Percentiles rank a stretch among this genome's conserved stretches.
These are phyloP conservation scores for Suillus luteus DNA, from an alignment of 768 basidiomycete species.

Conservation along the genomic window DNA sequence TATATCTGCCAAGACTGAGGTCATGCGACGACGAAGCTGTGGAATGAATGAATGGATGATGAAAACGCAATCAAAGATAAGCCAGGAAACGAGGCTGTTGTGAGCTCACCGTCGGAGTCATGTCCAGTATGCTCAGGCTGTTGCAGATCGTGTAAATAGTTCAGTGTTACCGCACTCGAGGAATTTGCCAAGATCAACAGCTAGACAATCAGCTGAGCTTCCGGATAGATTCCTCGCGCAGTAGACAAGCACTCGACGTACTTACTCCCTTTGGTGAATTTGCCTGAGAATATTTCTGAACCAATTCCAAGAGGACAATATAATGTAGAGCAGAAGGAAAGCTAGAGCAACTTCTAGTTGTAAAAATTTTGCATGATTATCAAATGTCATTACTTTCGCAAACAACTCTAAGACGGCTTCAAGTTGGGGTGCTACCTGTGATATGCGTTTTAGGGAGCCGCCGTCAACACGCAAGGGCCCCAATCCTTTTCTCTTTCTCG, in stretches of 20 bases:
- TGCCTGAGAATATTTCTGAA: neutral
- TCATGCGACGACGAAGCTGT: neutral
- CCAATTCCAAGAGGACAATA: neutral
- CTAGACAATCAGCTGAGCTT: neutral
- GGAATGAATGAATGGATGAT: neutral
- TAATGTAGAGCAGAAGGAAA: neutral
- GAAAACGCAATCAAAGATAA: neutral
- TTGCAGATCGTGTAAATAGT: neutral
- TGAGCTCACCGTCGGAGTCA: neutral
- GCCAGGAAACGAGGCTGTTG: neutral
- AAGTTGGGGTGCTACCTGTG: neutral
- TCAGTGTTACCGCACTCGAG: neutral
- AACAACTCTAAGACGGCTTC: conserved; percentile 4
- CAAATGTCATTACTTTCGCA: conserved; percentile 5
- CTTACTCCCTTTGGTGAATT: neutral
- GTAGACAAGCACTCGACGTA: neutral
- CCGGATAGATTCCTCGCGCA: neutral
- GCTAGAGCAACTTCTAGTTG: neutral
- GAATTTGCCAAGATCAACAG: neutral
- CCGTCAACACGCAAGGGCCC: conserved; percentile 41
- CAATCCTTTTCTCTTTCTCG: conserved; percentile 64
- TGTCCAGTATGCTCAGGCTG: neutral
- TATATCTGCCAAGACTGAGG: neutral
- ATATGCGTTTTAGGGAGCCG: conserved; percentile 9
- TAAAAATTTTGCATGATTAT: neutral